These are phyloP conservation scores for Termitomyces sp. DNA, from an alignment of 768 basidiomycete species.

Conservation along the genomic window DNA sequence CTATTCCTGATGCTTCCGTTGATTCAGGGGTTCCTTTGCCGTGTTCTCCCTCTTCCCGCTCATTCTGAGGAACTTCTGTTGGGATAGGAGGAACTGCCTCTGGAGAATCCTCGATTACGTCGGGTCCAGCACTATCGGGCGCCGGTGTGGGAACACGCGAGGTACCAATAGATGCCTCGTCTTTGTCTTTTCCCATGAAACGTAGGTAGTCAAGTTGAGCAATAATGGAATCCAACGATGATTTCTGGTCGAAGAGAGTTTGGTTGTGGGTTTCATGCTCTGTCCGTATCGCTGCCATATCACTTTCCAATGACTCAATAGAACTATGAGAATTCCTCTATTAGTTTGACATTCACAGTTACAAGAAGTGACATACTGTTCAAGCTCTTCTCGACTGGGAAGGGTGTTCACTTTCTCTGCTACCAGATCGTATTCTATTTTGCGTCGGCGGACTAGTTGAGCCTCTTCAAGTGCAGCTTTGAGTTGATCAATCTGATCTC, in stretches of 20 bases:
- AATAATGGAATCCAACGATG: conserved; percentile 61
- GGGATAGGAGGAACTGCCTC: background rate
- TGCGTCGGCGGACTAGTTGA: conserved; percentile 65
- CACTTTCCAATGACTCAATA: conserved; percentile 66
- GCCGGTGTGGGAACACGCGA: conserved; percentile 46
- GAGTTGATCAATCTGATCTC: conserved; percentile 69
- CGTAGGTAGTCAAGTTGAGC: conserved; percentile 54
- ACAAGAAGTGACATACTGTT: conserved; percentile 47
- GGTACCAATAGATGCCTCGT: conserved; percentile 35
- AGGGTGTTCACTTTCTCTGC: conserved; percentile 79
- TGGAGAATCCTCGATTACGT: conserved; percentile 12
- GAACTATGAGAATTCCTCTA: conserved; percentile 33
- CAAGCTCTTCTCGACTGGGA: conserved; percentile 70
- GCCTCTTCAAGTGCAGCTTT: conserved; percentile 74
- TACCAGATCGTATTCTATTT: conserved; percentile 83
- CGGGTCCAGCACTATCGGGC: conserved; percentile 24
- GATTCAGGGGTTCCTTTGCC: conserved; percentile 22
- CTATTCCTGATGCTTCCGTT: conserved; percentile 10
- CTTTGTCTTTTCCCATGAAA: conserved; percentile 64
- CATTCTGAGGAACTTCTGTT: conserved; percentile 7
- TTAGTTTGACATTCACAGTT: background rate
- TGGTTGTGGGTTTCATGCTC: conserved; percentile 74
- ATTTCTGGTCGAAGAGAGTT: conserved; percentile 61
- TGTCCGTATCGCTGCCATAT: conserved; percentile 65
- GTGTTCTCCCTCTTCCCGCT: conserved; percentile 31